Evolutionary conservation across 2,329 filamentous ascomycete genomes (phyloP).

Genomic region (Aspergillus glaucus): DNA sequence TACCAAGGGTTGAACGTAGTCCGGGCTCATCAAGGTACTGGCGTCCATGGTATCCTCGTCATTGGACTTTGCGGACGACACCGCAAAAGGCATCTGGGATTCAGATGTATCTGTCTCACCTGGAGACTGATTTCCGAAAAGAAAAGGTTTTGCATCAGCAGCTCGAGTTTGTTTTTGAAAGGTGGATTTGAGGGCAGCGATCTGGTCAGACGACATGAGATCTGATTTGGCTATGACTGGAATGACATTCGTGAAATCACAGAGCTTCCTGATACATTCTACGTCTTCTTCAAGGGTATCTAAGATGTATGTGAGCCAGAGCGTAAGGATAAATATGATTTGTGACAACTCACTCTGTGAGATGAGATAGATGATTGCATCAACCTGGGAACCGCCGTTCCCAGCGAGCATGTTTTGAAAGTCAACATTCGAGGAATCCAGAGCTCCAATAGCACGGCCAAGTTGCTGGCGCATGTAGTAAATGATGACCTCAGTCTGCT

Average conservation of each 20-base stretch:
- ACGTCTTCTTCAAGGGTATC: slow-evolving; percentile 59
- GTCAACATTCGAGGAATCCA: slow-evolving; percentile 63
- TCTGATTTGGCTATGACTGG: slow-evolving; percentile 76
- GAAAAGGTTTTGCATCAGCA: slow-evolving; percentile 58
- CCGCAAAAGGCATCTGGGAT: slow-evolving; percentile 57
- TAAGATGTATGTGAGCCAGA: slow-evolving; percentile 25
- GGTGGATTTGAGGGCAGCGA: slow-evolving; percentile 53
- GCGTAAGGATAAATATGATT: background rate
- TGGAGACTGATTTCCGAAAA: slow-evolving; percentile 48
- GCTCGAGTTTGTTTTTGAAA: slow-evolving; percentile 27
- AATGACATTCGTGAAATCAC: slow-evolving; percentile 73
- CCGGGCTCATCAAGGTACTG: slow-evolving; percentile 84
- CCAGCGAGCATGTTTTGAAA: slow-evolving; percentile 72
- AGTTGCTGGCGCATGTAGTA: slow-evolving; percentile 69
- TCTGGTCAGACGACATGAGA: slow-evolving; percentile 53
- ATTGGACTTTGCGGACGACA: slow-evolving; percentile 66
- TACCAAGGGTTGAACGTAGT: slow-evolving; percentile 76
- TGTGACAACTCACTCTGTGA: slow-evolving; percentile 55
- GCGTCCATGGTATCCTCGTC: slow-evolving; percentile 86
- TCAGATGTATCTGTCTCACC: slow-evolving; percentile 17
- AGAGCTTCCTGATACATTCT: slow-evolving; percentile 63
- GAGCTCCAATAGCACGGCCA: slow-evolving; percentile 55
- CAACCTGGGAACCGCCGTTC: slow-evolving; percentile 75
- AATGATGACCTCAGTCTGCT: slow-evolving; percentile 54
- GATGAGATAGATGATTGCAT: slow-evolving; percentile 78